phyloP scores from a whole-genome alignment of 2,329 filamentous ascomycete genomes.

The Fusarium sp. region DNA sequence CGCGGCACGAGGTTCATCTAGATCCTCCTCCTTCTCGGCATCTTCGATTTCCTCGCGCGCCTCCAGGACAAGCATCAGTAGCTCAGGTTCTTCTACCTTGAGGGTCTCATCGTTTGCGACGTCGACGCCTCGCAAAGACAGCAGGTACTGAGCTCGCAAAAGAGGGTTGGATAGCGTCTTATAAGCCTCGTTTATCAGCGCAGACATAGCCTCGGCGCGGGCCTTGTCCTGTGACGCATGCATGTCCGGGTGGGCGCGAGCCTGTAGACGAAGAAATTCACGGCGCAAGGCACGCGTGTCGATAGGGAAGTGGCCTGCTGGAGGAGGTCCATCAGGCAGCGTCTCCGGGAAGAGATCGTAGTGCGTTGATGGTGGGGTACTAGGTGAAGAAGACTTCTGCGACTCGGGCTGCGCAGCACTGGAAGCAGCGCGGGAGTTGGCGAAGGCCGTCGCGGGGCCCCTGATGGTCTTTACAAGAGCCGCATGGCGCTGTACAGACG shows the following conservation, averaged over 20 bases:
- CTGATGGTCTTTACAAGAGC: constrained; percentile 9
- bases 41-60: constrained; percentile 81
- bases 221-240: constrained; percentile 66
- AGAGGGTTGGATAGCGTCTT: constrained; percentile 84
- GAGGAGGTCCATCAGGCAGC: constrained; percentile 82
- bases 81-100: constrained; percentile 73
- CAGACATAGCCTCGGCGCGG: constrained; percentile 80
- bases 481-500: constrained; percentile 11
- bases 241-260: constrained; percentile 79
- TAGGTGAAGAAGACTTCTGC: constrained; percentile 8
- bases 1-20: constrained; percentile 68
- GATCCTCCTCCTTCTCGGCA: constrained; percentile 73
- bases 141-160: constrained; percentile 86
- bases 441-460: constrained; percentile 2
- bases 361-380: constrained; percentile 64
- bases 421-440: constrained; percentile 30
- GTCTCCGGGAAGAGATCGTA: constrained; percentile 91
- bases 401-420: constrained; percentile 26
- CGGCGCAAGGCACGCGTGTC: constrained; percentile 76
- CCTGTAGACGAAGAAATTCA: constrained; percentile 90
- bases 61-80: constrained; percentile 85
- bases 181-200: constrained; percentile 92
- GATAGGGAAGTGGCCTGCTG: constrained; percentile 79
- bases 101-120: constrained; percentile 82
- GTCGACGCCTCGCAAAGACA: constrained; percentile 80